Percentiles rank a stretch among this genome's conserved stretches.
Evolutionary conservation across 2,329 filamentous ascomycete species (phyloP).

Genomic region (Aureobasidium sp.): DNA sequence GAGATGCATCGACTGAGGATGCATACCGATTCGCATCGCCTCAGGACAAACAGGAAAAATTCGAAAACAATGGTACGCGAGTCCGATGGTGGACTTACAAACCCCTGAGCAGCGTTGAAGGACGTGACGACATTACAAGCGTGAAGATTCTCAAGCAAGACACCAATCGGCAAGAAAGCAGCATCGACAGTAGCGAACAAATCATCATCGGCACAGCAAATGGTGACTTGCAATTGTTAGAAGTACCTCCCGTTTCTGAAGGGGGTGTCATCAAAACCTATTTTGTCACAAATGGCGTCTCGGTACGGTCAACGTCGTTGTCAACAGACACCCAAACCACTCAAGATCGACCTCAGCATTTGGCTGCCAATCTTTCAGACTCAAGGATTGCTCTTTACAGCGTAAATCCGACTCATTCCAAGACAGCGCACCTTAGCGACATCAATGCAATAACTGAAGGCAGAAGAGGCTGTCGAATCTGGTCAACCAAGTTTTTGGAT

Average conservation of each 20-base stretch:
- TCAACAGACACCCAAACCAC: conserved; percentile 27
- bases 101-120: conserved; percentile 45
- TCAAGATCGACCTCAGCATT: conserved; percentile 30
- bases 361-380: conserved; percentile 48
- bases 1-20: conserved; percentile 21
- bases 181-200: conserved; percentile 27
- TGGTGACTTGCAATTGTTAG: conserved; percentile 42
- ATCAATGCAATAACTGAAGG: conserved; percentile 26
- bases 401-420: conserved; percentile 22
- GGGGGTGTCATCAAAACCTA: conserved; percentile 28
- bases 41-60: conserved; percentile 24
- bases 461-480: conserved; percentile 27
- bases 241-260: conserved; percentile 18
- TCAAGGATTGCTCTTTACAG: conserved; percentile 30
- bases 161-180: conserved; percentile 27
- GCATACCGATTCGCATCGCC: conserved; percentile 16
- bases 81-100: conserved; percentile 46
- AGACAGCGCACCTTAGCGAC: conserved; percentile 32
- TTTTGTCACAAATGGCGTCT: conserved; percentile 38
- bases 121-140: conserved; percentile 52
- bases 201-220: conserved; percentile 52
- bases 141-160: conserved; percentile 45
- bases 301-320: conserved; percentile 44
- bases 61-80: conserved; percentile 29
- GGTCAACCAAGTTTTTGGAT: conserved; percentile 50